Evolutionary conservation across 106 monocot genomes (phyloP).

Genomic region (Dendrobium nobile): DNA sequence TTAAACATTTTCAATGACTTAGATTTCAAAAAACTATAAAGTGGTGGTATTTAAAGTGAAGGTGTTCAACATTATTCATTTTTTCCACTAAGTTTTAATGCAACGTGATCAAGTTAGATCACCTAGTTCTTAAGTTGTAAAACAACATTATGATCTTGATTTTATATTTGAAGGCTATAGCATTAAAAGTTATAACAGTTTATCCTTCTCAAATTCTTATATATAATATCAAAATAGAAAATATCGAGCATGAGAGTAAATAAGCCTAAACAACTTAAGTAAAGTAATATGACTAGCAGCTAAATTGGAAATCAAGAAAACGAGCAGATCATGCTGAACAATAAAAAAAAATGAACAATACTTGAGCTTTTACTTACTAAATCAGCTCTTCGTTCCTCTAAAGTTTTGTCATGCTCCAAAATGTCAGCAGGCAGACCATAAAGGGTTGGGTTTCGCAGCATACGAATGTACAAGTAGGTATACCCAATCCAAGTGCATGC

Average conservation of each 20-base stretch:
- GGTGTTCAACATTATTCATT: background rate
- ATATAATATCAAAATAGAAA: background rate
- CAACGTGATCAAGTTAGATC: background rate
- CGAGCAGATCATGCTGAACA: background rate
- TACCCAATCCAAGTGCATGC: slow-evolving; percentile 96
- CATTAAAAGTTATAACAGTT: background rate
- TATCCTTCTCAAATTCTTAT: background rate
- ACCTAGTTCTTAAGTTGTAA: background rate
- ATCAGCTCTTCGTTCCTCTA: slow-evolving; percentile 97
- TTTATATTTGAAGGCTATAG: background rate
- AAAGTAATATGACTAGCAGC: background rate
- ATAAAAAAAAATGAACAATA: background rate
- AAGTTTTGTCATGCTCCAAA: slow-evolving; percentile 62
- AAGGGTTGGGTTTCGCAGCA: slow-evolving; percentile 86
- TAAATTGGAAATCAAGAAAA: background rate
- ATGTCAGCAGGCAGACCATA: slow-evolving; percentile 85
- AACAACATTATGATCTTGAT: background rate
- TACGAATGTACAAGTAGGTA: slow-evolving; percentile 87
- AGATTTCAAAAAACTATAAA: background rate
- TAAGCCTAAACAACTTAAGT: background rate
- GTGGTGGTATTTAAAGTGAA: background rate
- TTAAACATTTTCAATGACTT: background rate
- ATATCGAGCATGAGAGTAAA: background rate
- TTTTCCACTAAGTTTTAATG: background rate
- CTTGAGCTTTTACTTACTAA: slow-evolving; percentile 37